phyloP scores from a whole-genome alignment of 768 basidiomycete species.

The Rubroboletus satanas region DNA sequence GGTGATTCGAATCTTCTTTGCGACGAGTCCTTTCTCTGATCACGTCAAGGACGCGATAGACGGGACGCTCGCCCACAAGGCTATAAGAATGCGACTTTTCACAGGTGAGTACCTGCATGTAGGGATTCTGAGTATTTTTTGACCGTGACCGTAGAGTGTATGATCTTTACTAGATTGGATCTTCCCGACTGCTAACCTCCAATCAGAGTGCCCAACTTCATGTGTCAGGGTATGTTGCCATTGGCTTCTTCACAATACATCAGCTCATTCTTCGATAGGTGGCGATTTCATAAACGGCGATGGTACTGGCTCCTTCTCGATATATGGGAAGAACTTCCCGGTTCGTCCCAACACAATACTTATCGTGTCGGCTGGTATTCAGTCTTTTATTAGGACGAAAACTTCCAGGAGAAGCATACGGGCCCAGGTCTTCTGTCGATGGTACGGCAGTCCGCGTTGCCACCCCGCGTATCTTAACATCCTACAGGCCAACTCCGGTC shows the following conservation, averaged over 20 bases:
- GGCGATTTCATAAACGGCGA: conserved; percentile 95
- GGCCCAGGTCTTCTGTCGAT: conserved; percentile 88
- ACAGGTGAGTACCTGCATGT: conserved; percentile 55
- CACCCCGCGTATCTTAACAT: conserved; percentile 1
- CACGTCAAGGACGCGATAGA: conserved; percentile 18
- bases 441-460: conserved; percentile 41
- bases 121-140: conserved; percentile 4
- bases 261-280: conserved; percentile 40
- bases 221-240: conserved; percentile 74
- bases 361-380: neutral
- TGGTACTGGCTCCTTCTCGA: conserved; percentile 94
- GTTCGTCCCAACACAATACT: conserved; percentile 39
- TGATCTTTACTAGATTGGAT: conserved; percentile 18
- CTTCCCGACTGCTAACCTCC: conserved; percentile 6
- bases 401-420: conserved; percentile 86
- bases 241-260: neutral
- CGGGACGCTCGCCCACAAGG: conserved; percentile 80
- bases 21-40: neutral
- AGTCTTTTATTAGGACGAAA: conserved; percentile 69
- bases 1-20: conserved; percentile 44
- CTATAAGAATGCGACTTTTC: conserved; percentile 89
- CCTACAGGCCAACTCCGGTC: conserved; percentile 86
- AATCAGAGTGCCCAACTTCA: conserved; percentile 81
- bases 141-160: conserved; percentile 59
- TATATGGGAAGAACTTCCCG: conserved; percentile 92